These are phyloP conservation scores for Puccinia sorghi DNA, from an alignment of 1,284 basidiomycete species.

Conservation along the genomic window DNA sequence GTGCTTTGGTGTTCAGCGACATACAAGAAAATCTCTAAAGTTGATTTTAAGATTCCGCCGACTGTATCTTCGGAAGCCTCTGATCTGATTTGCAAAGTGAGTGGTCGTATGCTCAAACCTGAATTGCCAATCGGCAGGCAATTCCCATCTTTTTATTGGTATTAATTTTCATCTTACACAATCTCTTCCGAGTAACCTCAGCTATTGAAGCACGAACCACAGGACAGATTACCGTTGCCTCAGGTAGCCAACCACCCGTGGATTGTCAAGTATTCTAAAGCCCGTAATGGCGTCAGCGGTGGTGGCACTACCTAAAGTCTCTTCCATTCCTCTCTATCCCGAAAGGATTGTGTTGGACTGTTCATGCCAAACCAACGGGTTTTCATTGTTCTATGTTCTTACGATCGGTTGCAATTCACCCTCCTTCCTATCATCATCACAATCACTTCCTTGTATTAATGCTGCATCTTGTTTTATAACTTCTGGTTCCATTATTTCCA, in stretches of 20 bases:
- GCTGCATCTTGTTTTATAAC: background rate
- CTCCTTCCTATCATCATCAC: background rate
- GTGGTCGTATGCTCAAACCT: slow-evolving; percentile 51
- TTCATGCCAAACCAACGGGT: too few species aligned
- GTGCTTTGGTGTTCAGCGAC: slow-evolving; percentile 68
- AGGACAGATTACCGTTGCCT: slow-evolving; percentile 74
- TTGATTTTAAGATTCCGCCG: slow-evolving; percentile 75
- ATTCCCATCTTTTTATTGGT: too few species aligned
- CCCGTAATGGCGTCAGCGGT: slow-evolving; percentile 18
- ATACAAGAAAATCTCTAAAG: slow-evolving; percentile 77
- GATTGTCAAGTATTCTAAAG: slow-evolving; percentile 74
- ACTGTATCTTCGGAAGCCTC: slow-evolving; percentile 68
- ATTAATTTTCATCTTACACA: slow-evolving; percentile 52
- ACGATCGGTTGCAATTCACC: background rate
- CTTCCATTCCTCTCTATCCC: background rate
- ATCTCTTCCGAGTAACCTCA: slow-evolving; percentile 58
- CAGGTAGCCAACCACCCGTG: slow-evolving; percentile 88
- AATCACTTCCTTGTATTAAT: slow-evolving; percentile 8
- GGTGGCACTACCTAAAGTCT: slow-evolving; percentile 1
- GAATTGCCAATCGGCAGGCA: too few species aligned
- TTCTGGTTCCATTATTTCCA: background rate
- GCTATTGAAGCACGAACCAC: slow-evolving; percentile 84
- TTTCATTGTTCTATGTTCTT: too few species aligned
- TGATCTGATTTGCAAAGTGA: slow-evolving; percentile 68
- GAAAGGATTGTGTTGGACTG: background rate